A percentile compares a stretch with the other conserved stretches of the same genome.
phyloP scores from a whole-genome alignment of 2,329 filamentous ascomycete species.

The Sporothrix inflata region DNA sequence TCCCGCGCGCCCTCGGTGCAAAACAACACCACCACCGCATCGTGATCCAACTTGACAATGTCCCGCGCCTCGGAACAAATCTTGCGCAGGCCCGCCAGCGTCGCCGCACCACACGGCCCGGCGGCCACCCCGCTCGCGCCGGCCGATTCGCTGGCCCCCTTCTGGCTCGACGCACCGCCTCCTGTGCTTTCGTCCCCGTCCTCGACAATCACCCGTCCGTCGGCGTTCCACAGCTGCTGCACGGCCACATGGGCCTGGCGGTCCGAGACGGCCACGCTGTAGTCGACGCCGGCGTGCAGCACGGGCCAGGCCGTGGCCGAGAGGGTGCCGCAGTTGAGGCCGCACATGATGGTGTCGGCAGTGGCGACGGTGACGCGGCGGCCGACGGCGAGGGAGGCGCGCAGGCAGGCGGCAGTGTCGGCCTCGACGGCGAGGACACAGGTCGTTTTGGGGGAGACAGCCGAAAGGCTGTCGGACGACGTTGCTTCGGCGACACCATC shows the following conservation, averaged over 20 bases:
- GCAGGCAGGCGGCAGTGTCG: constrained; percentile 63
- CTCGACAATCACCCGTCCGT: neutral
- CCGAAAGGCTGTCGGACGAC: no score
- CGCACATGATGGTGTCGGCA: constrained; percentile 70
- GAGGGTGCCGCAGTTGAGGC: constrained; percentile 72
- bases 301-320: constrained; percentile 67
- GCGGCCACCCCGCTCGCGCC: constrained; percentile 34
- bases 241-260: constrained; percentile 63
- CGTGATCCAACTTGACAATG: constrained; percentile 18
- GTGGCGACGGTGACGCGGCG: constrained; percentile 56
- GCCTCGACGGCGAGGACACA: constrained; percentile 74
- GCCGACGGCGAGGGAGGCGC: constrained; percentile 55
- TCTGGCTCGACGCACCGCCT: neutral
- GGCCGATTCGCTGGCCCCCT: neutral
- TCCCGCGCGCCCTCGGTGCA: constrained; percentile 31
- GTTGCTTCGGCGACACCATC: neutral
- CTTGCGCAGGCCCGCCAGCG: constrained; percentile 53
- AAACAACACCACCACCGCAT: constrained; percentile 31
- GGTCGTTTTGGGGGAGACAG: neutral
- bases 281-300: constrained; percentile 61
- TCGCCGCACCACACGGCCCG: constrained; percentile 47
- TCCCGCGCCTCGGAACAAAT: constrained; percentile 28
- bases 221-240: constrained; percentile 50
- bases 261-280: constrained; percentile 63
- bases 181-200: constrained; percentile 16